Evolutionary conservation across 305 asterid genomes (phyloP).

Genomic region (Fraxinus platypoda): DNA sequence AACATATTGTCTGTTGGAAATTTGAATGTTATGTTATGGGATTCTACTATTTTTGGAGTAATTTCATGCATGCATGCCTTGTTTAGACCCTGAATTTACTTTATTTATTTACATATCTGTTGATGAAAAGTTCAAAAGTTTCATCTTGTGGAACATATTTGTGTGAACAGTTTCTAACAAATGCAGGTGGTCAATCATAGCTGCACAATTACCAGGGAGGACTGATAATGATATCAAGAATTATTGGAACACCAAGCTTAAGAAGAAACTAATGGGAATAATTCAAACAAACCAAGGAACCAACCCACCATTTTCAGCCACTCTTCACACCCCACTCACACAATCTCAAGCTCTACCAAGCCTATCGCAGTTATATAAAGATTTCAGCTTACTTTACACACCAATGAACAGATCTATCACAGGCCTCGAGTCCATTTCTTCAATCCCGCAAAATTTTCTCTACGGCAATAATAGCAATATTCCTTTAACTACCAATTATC

Average conservation of each 20-base stretch:
- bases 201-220: conserved; percentile 72
- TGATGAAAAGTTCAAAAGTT: not conserved
- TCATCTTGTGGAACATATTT: not conserved
- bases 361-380: conserved; percentile 29
- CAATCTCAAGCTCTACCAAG: conserved; percentile 28
- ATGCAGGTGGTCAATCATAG: conserved; percentile 80
- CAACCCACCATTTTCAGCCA: conserved; percentile 31
- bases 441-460: conserved; percentile 30
- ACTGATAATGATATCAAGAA: conserved; percentile 86
- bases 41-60: conserved; percentile 26
- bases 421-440: conserved; percentile 20
- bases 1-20: not conserved
- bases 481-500: conserved; percentile 24
- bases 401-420: conserved; percentile 27
- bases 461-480: conserved; percentile 22
- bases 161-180: not conserved
- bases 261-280: conserved; percentile 66
- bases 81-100: conserved; percentile 18
- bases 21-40: not conserved
- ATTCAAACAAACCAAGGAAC: conserved; percentile 33
- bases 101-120: conserved; percentile 6
- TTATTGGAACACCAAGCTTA: conserved; percentile 84
- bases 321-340: conserved; percentile 24
- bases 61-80: conserved; percentile 39
- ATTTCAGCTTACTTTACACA: conserved; percentile 24